A percentile compares a stretch with the other conserved stretches of the same genome.
Conservation (phyloP, 225 moss, liverwort and hornwort genomes). For the Neckera pumila region DNA sequence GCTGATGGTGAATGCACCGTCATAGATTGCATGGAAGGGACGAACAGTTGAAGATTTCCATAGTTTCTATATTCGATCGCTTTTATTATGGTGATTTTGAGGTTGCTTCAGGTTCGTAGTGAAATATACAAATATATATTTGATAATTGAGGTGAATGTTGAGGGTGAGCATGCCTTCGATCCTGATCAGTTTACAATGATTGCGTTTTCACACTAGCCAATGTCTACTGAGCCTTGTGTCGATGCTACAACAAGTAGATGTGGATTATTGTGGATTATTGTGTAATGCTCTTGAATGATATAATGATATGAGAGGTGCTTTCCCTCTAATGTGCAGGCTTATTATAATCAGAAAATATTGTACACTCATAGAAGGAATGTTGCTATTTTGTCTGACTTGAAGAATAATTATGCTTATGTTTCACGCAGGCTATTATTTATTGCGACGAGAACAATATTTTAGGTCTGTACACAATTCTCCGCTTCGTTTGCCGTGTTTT, state of each 20-base stretch:
- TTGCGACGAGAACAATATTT: conserved; percentile 39
- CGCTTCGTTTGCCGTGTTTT: conserved; percentile 17
- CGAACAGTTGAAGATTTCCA: neutral
- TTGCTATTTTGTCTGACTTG: neutral
- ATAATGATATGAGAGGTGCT: neutral
- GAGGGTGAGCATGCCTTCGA: conserved; percentile 13
- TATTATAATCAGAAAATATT: neutral
- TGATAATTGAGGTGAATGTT: conserved; percentile 1
- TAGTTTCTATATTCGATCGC: neutral
- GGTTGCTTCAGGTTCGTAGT: conserved; percentile 2
- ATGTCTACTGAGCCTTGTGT: neutral
- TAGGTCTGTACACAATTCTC: conserved; percentile 60
- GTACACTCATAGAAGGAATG: neutral
- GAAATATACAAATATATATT: neutral
- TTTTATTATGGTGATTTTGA: neutral
- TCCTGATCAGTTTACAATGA: conserved; percentile 1
- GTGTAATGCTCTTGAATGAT: neutral
- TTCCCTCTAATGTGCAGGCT: neutral
- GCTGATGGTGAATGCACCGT: neutral
- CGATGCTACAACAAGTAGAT: neutral
- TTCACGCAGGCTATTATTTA: conserved; percentile 58
- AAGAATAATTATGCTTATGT: neutral
- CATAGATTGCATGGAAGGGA: neutral
- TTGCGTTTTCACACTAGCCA: neutral
- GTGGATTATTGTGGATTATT: neutral